phyloP scores from a whole-genome alignment of 805 yeast genomes.

The Brettanomyces nanus region DNA sequence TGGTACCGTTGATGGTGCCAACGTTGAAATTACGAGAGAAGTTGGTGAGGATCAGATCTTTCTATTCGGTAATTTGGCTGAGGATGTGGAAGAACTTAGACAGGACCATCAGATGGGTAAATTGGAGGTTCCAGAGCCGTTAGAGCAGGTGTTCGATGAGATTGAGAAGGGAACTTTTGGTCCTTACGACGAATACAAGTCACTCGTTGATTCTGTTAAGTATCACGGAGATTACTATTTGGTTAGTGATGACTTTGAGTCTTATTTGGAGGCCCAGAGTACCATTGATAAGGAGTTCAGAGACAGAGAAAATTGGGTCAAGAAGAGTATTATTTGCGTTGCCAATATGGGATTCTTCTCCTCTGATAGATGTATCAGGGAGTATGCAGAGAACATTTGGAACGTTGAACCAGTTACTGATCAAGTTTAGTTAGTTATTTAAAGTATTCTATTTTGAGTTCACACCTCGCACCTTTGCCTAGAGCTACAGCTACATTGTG shows the following conservation, averaged over 20 bases:
- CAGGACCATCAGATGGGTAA: slow-evolving; percentile 62
- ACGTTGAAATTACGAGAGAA: slow-evolving; percentile 90
- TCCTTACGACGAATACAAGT: slow-evolving; percentile 50
- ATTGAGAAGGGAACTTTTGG: slow-evolving; percentile 72
- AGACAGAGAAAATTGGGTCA: slow-evolving; percentile 62
- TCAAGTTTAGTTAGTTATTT: slow-evolving; percentile 3
- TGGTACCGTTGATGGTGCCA: slow-evolving; percentile 97
- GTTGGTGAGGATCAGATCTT: slow-evolving; percentile 90
- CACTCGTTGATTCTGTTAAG: slow-evolving; percentile 61
- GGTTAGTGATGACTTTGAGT: slow-evolving; percentile 83
- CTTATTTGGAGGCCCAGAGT: slow-evolving; percentile 74
- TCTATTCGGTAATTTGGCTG: slow-evolving; percentile 84
- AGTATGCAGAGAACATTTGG: slow-evolving; percentile 91
- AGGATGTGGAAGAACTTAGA: slow-evolving; percentile 80
- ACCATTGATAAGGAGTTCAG: slow-evolving; percentile 65
- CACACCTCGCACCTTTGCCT: background rate
- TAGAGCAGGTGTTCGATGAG: slow-evolving; percentile 53
- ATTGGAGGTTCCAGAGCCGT: slow-evolving; percentile 48
- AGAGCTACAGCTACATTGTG: no score
- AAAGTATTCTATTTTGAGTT: background rate
- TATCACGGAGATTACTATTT: slow-evolving; percentile 79
- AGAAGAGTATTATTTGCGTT: slow-evolving; percentile 67
- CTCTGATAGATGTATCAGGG: slow-evolving; percentile 84
- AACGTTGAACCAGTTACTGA: slow-evolving; percentile 62
- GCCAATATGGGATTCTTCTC: slow-evolving; percentile 93